Evolutionary conservation across 1,139 yeast genomes (phyloP).

Genomic region (Scheffersomyces parashehatae): DNA sequence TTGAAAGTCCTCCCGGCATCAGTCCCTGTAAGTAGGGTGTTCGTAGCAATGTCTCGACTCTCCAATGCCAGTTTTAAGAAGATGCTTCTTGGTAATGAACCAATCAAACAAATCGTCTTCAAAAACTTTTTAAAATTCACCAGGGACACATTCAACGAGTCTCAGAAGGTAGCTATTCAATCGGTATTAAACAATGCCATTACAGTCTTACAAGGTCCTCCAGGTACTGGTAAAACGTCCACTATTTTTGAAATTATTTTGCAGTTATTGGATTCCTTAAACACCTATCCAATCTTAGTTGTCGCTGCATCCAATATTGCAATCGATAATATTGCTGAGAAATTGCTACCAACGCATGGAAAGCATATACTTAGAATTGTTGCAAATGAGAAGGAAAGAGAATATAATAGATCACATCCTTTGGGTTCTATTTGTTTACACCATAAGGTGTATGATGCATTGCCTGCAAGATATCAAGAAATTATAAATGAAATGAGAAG

Average conservation of each 20-base stretch:
- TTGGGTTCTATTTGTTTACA: constrained; percentile 63
- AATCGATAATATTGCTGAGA: constrained; percentile 75
- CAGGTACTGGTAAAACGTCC: constrained; percentile 70
- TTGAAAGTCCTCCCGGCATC: constrained; percentile 62
- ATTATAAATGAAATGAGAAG: constrained; percentile 41
- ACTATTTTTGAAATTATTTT: constrained; percentile 66
- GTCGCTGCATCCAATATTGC: constrained; percentile 80
- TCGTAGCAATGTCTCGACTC: constrained; percentile 63
- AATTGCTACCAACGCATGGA: constrained; percentile 51
- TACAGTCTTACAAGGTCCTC: constrained; percentile 68
- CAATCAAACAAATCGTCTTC: constrained; percentile 59
- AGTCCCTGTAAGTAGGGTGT: constrained; percentile 60
- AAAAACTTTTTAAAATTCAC: constrained; percentile 53
- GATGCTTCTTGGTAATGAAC: constrained; percentile 60
- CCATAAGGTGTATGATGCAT: constrained; percentile 53
- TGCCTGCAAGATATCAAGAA: constrained; percentile 47
- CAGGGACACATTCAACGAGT: constrained; percentile 53
- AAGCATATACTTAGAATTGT: constrained; percentile 60
- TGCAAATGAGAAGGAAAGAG: constrained; percentile 60
- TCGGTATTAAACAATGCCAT: constrained; percentile 67
- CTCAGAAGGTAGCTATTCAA: constrained; percentile 68
- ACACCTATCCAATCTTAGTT: constrained; percentile 64
- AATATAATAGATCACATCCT: constrained; percentile 56
- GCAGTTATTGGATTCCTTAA: constrained; percentile 55
- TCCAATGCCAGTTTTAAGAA: constrained; percentile 57